Evolutionary conservation across 306 rosid genomes (phyloP), one percentile per base, ranked within the genome.

Genomic region (Prunus davidiana): DNA sequence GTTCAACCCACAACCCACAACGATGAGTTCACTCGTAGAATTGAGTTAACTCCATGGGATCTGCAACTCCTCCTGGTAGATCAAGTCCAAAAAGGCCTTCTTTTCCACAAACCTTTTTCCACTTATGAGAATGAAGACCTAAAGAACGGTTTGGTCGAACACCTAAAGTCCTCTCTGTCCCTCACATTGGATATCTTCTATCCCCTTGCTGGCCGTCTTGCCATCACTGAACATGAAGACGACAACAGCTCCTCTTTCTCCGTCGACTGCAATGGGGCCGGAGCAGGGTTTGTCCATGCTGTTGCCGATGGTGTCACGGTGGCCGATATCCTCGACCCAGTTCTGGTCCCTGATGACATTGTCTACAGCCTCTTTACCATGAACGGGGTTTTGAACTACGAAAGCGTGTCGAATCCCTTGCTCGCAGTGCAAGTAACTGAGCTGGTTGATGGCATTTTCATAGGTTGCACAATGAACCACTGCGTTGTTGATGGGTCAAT

Each of bases 31-130:
- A 63, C 57, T 27, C 49, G 51, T 13, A 45, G 63, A 25, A 56
- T 84, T 38, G 64, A 78, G 27, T 60, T 84, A 73, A 80, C 79
- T 12, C 75, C 85, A 9, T 87, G 85, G 80, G 88, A 87, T 78
- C 86, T 87, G 5, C 56, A 2, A 2, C 51, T 73, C 7, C 72
- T 87, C 32, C 32, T 22, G 0, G 0, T 78, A 7, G 67, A 32
- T 19, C 5, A 65, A 80, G 74, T 80, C 28, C 89, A 85, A 73
- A 79, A 82, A 50, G 84, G 90, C 0, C 60, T 86, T 81, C 80
- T 81, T 54, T 81, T 76, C 18, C 63, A 38, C 45, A 49, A 69
- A 3, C 81, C 78, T 30, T 34, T 20, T 41, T 1, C 64, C 50
- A 19, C 24, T 13, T 18, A 51, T 57, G 65, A 22, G 28, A n/a